Conservation (phyloP, 495 filamentous ascomycete species). For the Aspergillus mulundensis region DNA sequence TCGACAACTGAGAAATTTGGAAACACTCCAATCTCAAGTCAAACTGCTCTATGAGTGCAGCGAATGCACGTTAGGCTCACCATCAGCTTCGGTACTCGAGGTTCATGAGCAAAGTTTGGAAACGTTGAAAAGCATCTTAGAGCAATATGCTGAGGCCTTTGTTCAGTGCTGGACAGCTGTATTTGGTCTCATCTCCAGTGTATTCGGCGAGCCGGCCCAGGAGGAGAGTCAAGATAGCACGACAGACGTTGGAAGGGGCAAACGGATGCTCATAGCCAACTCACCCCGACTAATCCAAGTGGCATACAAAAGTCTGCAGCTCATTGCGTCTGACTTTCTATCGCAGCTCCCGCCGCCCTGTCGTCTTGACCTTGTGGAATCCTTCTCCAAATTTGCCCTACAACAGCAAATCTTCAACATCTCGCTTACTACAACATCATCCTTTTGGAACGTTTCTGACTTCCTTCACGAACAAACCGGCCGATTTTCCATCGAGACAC, state of each 20-base stretch:
- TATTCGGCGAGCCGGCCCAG: slow-evolving; percentile 55
- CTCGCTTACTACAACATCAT: slow-evolving; percentile 86
- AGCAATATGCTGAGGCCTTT: slow-evolving; percentile 83
- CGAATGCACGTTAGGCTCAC: slow-evolving; percentile 24
- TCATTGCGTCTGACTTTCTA: slow-evolving; percentile 93
- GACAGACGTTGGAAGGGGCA: slow-evolving; percentile 18
- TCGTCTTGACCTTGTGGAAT: slow-evolving; percentile 79
- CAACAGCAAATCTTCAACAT: slow-evolving; percentile 94
- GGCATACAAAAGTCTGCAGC: slow-evolving; percentile 81
- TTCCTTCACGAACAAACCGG: slow-evolving; percentile 58
- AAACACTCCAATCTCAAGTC: slow-evolving; percentile 58
- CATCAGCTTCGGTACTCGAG: slow-evolving; percentile 58
- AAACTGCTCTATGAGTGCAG: slow-evolving; percentile 45
- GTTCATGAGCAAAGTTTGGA: slow-evolving; percentile 82
- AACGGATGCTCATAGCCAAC: slow-evolving; percentile 40
- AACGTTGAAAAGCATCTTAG: slow-evolving; percentile 73
- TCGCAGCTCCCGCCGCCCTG: slow-evolving; percentile 71
- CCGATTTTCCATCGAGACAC: slow-evolving; percentile 40
- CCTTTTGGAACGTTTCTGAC: slow-evolving; percentile 93
- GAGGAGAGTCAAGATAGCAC: slow-evolving; percentile 18
- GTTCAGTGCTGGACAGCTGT: slow-evolving; percentile 76
- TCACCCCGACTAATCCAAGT: slow-evolving; percentile 74
- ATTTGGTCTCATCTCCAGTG: slow-evolving; percentile 80
- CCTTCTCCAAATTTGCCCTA: slow-evolving; percentile 78
- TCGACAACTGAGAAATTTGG: slow-evolving; percentile 67